phyloP scores from a whole-genome alignment of 2,329 filamentous ascomycete species.

The Thermoascus crustaceus region DNA sequence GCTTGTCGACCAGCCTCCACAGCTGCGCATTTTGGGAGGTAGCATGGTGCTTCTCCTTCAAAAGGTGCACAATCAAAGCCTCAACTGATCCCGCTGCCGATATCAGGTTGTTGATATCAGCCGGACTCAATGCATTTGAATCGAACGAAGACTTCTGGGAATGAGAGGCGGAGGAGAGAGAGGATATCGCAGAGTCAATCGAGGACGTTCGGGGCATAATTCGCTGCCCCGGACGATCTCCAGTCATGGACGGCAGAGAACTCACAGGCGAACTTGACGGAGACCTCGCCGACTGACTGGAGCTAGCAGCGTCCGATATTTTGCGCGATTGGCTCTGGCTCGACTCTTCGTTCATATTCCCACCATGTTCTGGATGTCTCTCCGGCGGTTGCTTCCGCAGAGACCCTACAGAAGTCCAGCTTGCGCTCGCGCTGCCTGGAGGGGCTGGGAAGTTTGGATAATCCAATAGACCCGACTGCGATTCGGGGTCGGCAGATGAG shows the following conservation, averaged over 20 bases:
- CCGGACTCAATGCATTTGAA: constrained; percentile 47
- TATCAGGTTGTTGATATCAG: constrained; percentile 72
- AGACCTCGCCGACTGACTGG: constrained; percentile 22
- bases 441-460: constrained; percentile 24
- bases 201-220: constrained; percentile 66
- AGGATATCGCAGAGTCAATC: constrained; percentile 87
- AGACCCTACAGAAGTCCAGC: constrained; percentile 12
- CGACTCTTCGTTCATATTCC: constrained; percentile 15
- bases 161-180: constrained; percentile 54
- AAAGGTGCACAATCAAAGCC: constrained; percentile 74
- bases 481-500: constrained; percentile 15
- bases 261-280: constrained; percentile 21
- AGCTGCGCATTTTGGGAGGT: constrained; percentile 84
- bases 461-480: constrained; percentile 16
- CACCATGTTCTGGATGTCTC: constrained; percentile 16
- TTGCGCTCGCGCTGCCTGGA: constrained; percentile 16
- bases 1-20: constrained; percentile 94
- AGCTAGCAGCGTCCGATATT: constrained; percentile 18
- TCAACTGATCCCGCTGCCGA: constrained; percentile 81
- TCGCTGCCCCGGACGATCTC: constrained; percentile 25
- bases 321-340: constrained; percentile 19
- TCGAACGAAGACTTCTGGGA: constrained; percentile 54
- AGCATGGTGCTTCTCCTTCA: constrained; percentile 86
- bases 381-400: constrained; percentile 9
- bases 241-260: constrained; percentile 22